phyloP scores from a whole-genome alignment of 257 asterid species.

The Schizonepeta tenuifolia region DNA sequence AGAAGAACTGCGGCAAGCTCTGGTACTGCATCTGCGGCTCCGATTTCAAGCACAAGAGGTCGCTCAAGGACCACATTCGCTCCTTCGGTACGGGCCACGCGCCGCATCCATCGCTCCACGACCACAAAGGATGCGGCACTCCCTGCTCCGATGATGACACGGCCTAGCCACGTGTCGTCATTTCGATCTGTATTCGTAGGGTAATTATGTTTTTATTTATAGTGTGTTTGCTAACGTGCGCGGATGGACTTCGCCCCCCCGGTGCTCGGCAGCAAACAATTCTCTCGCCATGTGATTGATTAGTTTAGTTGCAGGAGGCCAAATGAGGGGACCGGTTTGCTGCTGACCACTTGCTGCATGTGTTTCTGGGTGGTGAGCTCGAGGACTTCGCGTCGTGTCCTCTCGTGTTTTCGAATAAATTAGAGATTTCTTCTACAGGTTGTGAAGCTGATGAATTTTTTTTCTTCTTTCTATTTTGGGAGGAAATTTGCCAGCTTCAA shows the following conservation, averaged over 20 bases:
- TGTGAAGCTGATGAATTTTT: constrained; percentile 72
- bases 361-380: constrained; percentile 31
- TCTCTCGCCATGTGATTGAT: constrained; percentile 29
- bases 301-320: background rate
- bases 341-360: constrained; percentile 59
- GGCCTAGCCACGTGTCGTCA: background rate
- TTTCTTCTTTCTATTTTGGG: constrained; percentile 32
- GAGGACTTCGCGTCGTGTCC: constrained; percentile 20
- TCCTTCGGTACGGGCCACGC: constrained; percentile 82
- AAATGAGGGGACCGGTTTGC: constrained; percentile 49
- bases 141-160: constrained; percentile 59
- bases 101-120: constrained; percentile 55
- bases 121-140: constrained; percentile 50
- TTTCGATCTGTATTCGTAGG: background rate
- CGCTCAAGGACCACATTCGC: constrained; percentile 83
- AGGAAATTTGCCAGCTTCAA: constrained; percentile 73
- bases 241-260: background rate
- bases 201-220: background rate
- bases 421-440: constrained; percentile 24
- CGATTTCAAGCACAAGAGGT: constrained; percentile 87
- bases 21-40: constrained; percentile 94
- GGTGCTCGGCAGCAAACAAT: constrained; percentile 68
- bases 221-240: background rate
- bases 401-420: constrained; percentile 36
- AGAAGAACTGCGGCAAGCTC: constrained; percentile 88